Evolutionary conservation across 2,329 filamentous ascomycete species (phyloP).

Genomic region (Fonsecaea pedrosoi): DNA sequence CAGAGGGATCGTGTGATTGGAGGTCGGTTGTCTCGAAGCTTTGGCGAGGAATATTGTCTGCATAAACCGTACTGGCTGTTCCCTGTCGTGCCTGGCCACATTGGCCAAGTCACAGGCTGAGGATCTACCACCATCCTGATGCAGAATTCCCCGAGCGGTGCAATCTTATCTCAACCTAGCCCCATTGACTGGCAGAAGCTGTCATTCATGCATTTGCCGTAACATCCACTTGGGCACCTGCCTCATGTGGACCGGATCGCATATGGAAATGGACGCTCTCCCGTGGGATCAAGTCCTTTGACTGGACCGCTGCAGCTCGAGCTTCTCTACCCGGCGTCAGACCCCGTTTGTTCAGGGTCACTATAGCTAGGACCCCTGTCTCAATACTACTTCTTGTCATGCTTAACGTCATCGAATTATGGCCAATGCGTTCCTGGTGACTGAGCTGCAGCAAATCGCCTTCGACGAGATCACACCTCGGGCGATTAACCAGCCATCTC

Average conservation of each 20-base stretch:
- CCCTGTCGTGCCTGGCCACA: constrained; percentile 10
- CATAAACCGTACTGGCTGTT: constrained; percentile 7
- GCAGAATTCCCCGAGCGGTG: constrained; percentile 12
- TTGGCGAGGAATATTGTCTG: constrained; percentile 1
- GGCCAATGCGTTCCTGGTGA: constrained; percentile 11
- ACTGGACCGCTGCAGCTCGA: constrained; percentile 9
- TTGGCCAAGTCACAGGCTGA: constrained; percentile 16
- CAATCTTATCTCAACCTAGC: constrained; percentile 25
- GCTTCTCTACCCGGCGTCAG: constrained; percentile 14
- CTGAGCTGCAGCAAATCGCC: constrained; percentile 19
- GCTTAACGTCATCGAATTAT: constrained; percentile 30
- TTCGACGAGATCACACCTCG: constrained; percentile 11
- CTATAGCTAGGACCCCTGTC: constrained; percentile 21
- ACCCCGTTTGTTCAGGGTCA: constrained; percentile 1
- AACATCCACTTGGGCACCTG: constrained; percentile 16
- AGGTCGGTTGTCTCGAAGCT: not conserved
- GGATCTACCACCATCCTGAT: constrained; percentile 10
- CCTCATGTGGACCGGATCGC: constrained; percentile 11
- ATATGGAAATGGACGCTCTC: not conserved
- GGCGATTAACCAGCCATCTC: constrained; percentile 4
- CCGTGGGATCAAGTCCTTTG: constrained; percentile 4
- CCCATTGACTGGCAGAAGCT: constrained; percentile 1
- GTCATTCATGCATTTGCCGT: constrained; percentile 7
- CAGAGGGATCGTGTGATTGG: constrained; percentile 1
- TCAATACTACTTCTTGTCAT: constrained; percentile 29